Conservation (phyloP, 176 grass and related monocot species). For the Zea luxurians region DNA sequence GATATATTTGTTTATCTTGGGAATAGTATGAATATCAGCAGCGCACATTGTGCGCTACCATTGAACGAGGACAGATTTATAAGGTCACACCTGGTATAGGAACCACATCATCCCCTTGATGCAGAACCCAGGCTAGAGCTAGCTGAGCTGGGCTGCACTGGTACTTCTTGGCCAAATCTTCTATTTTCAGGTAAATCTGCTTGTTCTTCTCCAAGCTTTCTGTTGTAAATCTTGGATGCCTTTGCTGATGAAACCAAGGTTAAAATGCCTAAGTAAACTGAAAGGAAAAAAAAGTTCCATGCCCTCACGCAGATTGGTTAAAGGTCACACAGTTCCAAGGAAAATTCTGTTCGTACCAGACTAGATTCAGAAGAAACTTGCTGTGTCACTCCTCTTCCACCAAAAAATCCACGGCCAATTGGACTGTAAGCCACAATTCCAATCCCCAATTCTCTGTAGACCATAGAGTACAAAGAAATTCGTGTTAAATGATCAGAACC, state of each 20-base stretch:
- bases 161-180: slow-evolving; percentile 62
- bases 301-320: neutral
- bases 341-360: neutral
- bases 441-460: slow-evolving; percentile 69
- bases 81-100: slow-evolving; percentile 72
- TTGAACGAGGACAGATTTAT: neutral
- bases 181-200: slow-evolving; percentile 49
- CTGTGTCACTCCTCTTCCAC: slow-evolving; percentile 8
- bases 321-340: neutral
- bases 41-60: neutral
- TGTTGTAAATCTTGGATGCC: slow-evolving; percentile 55
- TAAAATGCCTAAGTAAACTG: neutral
- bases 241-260: slow-evolving; percentile 36
- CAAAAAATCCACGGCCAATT: slow-evolving; percentile 74
- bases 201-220: slow-evolving; percentile 88
- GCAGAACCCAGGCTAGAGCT: slow-evolving; percentile 77
- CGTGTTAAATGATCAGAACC: slow-evolving; percentile 1
- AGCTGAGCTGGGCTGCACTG: slow-evolving; percentile 64
- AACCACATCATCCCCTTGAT: slow-evolving; percentile 80
- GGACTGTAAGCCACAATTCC: slow-evolving; percentile 91
- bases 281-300: neutral
- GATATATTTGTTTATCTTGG: neutral
- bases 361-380: neutral
- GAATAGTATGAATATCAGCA: neutral
- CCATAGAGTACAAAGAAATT: neutral